Evolutionary conservation across 1,139 yeast species (phyloP).

Genomic region (Kodamaea anthophila): DNA sequence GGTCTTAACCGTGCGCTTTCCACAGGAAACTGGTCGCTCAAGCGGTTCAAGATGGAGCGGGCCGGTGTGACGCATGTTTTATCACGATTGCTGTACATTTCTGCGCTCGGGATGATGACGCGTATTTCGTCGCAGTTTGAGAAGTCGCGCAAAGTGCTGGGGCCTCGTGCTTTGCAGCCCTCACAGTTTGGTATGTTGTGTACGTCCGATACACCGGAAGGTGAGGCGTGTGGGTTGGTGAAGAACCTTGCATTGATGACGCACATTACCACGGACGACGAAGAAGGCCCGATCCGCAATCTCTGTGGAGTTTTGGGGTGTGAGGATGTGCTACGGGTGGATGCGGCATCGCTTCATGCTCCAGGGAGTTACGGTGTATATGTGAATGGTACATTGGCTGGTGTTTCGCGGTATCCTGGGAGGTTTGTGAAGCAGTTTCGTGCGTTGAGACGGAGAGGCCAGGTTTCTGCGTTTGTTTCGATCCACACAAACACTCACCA

Average conservation of each 20-base stretch:
- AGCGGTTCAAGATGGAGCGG: conserved; percentile 98
- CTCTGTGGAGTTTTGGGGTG: conserved; percentile 83
- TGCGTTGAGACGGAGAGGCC: conserved; percentile 74
- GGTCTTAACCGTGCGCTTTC: conserved; percentile 96
- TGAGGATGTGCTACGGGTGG: conserved; percentile 75
- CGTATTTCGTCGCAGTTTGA: conserved; percentile 97
- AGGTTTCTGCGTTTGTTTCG: conserved; percentile 83
- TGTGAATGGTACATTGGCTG: conserved; percentile 89
- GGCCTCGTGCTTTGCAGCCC: conserved; percentile 98
- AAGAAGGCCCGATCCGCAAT: conserved; percentile 78
- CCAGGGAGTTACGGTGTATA: conserved; percentile 77
- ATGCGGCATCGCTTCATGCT: conserved; percentile 77
- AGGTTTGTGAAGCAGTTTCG: conserved; percentile 78
- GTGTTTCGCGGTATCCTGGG: conserved; percentile 81
- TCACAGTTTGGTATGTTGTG: conserved; percentile 99
- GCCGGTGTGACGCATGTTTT: conserved; percentile 98
- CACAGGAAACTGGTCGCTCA: conserved; percentile 97
- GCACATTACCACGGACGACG: conserved; percentile 97
- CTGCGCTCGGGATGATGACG: conserved; percentile 99
- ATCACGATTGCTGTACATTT: conserved; percentile 82
- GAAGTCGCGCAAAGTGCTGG: conserved; percentile 94
- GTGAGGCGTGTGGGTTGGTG: conserved; percentile 99
- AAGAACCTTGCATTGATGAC: conserved; percentile 97
- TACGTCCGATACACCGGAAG: conserved; percentile 99
- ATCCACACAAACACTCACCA: conserved; percentile 88